Conservation (phyloP, 176 grass and related monocot species). For the Ensete glaucum region DNA sequence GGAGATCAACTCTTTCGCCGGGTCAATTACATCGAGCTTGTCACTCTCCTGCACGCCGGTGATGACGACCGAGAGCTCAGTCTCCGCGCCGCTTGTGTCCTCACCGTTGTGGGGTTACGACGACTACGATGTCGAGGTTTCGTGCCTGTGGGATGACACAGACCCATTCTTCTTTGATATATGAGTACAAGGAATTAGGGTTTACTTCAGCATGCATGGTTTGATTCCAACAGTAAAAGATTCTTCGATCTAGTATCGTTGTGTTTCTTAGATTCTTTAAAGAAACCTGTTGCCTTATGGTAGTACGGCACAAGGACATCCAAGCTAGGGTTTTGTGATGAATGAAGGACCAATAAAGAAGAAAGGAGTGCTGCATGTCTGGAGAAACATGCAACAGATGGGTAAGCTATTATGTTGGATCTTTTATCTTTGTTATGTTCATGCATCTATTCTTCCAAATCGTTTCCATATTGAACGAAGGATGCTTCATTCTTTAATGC, state of each 20-base stretch:
- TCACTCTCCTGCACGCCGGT: background rate
- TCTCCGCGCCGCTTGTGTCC: slow-evolving; percentile 10
- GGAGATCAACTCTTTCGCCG: slow-evolving; percentile 22
- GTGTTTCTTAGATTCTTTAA: background rate
- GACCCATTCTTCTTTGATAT: slow-evolving; percentile 60
- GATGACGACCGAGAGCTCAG: background rate
- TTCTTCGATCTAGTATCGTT: background rate
- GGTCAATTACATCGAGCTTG: slow-evolving; percentile 23
- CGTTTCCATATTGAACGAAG: too few relatives aligned
- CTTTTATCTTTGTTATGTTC: too few relatives aligned
- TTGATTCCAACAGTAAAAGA: background rate
- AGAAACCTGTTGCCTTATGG: too few relatives aligned
- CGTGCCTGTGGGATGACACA: slow-evolving; percentile 59
- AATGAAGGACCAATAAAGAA: too few relatives aligned
- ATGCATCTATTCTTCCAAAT: too few relatives aligned
- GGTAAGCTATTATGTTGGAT: too few relatives aligned
- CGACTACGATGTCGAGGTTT: slow-evolving; percentile 39
- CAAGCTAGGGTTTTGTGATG: too few relatives aligned
- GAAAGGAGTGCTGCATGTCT: too few relatives aligned
- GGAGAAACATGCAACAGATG: too few relatives aligned
- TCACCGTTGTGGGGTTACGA: slow-evolving; percentile 45
- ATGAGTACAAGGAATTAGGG: slow-evolving; percentile 8
- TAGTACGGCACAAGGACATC: too few relatives aligned
- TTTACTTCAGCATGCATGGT: background rate
- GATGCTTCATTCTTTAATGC: too few relatives aligned